Base-by-base conservation (phyloP, 225 moss, liverwort and hornwort species). In the Marchantia paleacea region DNA sequence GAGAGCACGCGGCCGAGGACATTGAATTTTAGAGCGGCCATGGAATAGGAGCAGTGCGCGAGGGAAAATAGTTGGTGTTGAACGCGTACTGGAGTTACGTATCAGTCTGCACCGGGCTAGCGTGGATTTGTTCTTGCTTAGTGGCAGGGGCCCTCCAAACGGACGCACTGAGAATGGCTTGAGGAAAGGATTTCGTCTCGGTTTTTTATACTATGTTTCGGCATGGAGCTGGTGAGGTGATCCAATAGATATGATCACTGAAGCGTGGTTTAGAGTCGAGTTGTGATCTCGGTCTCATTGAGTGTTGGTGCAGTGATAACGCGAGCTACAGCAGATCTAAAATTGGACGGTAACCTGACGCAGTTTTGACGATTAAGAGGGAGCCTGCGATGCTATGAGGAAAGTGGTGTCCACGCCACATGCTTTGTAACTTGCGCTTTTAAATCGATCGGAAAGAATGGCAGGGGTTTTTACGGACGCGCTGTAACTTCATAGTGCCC, bases 341-440 rank as follows among this genome's bases (percentile, higher is more conserved):
- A 65, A 77, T 78, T 78, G 24, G 24, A 63, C 14, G 78, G 78
- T 51, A 74, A 10, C 31, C 76, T 48, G 64, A 1, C 63, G 61
- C 50, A 50, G 78, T 65, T 64, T 29, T 78, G 13, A 65, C 15
- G 60, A 76, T 76, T 31, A 19, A 22, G 61, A 26, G 54, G n/a
- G 39, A 76, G 78, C 50, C 65, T 52, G 20, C 2, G 48, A 13
- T 52, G 20, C 16, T 66, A 11, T 63, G 78, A 66, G 47, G 15
- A 11, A 26, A 25, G 48, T 48, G 26, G 48, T 29, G 14, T 50
- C 22, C 30, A 25, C 64, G 4, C 49, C 47, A 64, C 49, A 52
- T 75, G 7, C 55, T 57, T 19, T 39, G 75, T 14, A 14, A 26
- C 30, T 19, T 29, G 12, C 11, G 54, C 24, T 28, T 54, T 2